A percentile compares a stretch with the other conserved stretches of the same genome.
Conservation (phyloP, 495 filamentous ascomycete genomes). For the Penicillium roqueforti region DNA sequence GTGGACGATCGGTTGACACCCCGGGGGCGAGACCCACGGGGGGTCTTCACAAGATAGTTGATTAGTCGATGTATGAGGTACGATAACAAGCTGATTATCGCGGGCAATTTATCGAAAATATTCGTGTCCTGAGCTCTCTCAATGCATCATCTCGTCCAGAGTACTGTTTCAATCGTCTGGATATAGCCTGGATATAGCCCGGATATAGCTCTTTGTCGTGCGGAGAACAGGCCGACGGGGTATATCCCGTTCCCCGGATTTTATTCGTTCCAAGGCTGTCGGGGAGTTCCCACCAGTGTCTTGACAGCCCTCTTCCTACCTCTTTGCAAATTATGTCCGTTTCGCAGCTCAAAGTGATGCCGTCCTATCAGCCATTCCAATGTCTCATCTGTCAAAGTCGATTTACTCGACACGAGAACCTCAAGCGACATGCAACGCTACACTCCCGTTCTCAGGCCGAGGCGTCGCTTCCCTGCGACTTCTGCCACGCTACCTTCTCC, state of each 20-base stretch:
- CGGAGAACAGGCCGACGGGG: conserved; percentile 7
- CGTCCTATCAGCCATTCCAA: conserved; percentile 31
- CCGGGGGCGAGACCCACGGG: neutral
- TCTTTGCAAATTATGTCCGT: conserved; percentile 10
- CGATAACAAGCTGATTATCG: neutral
- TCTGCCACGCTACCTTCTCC: conserved; percentile 32
- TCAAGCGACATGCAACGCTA: conserved; percentile 35
- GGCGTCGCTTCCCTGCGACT: conserved; percentile 22
- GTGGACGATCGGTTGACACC: neutral
- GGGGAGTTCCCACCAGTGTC: neutral
- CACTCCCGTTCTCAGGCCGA: conserved; percentile 27
- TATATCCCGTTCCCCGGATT: conserved; percentile 5
- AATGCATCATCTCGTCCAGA: neutral
- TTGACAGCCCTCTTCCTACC: neutral
- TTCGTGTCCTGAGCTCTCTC: neutral
- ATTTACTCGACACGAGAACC: conserved; percentile 38
- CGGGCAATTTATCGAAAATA: neutral
- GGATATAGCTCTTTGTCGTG: neutral
- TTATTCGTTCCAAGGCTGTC: conserved; percentile 2
- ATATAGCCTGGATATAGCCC: neutral
- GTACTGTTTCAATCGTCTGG: neutral
- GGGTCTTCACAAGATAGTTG: neutral
- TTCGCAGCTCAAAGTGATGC: conserved; percentile 6
- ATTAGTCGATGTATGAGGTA: neutral
- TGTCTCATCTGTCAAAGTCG: conserved; percentile 32